Conservation (phyloP, 495 filamentous ascomycete species). For the Cercophora samala region DNA sequence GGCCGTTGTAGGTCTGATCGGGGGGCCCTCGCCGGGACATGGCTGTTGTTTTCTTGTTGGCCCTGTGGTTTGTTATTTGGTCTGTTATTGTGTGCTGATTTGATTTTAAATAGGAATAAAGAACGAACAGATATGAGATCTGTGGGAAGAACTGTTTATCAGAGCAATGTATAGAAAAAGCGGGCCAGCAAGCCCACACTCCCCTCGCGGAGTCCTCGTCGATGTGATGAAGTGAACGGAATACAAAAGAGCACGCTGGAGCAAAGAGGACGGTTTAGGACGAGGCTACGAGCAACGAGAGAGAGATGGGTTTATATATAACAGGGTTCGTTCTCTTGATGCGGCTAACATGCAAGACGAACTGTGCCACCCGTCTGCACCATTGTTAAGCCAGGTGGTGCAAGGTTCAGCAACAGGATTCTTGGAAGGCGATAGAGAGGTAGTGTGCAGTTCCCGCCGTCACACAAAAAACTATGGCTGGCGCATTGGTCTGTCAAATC, state of each 20-base stretch:
- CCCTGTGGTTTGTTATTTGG: background rate
- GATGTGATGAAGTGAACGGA: background rate
- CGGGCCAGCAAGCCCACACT: background rate
- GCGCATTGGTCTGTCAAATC: background rate
- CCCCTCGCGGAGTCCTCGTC: background rate
- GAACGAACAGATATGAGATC: background rate
- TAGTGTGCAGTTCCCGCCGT: background rate
- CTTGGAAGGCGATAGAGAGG: background rate
- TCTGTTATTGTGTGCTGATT: background rate
- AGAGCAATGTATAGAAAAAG: background rate
- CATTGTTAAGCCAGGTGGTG: background rate
- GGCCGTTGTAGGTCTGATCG: background rate
- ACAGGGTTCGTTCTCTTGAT: background rate
- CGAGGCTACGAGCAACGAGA: background rate
- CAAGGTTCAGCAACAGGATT: conserved; percentile 2
- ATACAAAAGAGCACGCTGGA: background rate
- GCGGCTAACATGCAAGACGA: background rate
- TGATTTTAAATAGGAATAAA: background rate
- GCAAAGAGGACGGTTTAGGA: background rate
- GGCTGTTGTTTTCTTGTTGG: background rate
- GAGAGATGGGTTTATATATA: background rate
- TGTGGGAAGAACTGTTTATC: background rate
- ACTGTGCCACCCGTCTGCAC: background rate
- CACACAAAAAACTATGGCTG: background rate
- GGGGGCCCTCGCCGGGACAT: background rate